Percentiles rank a stretch among this genome's conserved stretches.
phyloP scores from a whole-genome alignment of 345 rosid species.

The Erucastrum elatum region DNA sequence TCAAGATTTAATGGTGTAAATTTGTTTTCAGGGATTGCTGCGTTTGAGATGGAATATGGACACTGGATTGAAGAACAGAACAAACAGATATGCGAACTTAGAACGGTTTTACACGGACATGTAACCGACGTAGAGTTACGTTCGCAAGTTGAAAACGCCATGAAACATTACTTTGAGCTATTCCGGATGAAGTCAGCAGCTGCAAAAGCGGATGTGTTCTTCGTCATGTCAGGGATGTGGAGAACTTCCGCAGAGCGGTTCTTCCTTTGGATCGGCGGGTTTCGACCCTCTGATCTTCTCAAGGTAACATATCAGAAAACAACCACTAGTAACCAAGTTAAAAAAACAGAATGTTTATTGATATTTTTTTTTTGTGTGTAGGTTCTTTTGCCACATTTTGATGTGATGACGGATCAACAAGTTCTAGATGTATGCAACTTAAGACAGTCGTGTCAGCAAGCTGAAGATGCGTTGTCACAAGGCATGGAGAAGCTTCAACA shows the following conservation, averaged over 20 bases:
- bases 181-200: conserved; percentile 76
- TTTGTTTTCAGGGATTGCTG: conserved; percentile 53
- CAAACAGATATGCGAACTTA: conserved; percentile 60
- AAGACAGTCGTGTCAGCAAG: conserved; percentile 83
- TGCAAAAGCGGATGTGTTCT: conserved; percentile 83
- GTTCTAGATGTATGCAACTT: conserved; percentile 53
- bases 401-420: conserved; percentile 72
- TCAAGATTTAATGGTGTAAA: neutral
- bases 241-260: conserved; percentile 80
- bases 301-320: conserved; percentile 49
- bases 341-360: too few species aligned
- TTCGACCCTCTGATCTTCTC: conserved; percentile 94
- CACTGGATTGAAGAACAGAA: conserved; percentile 86
- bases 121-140: conserved; percentile 59
- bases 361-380: conserved; percentile 24
- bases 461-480: conserved; percentile 90
- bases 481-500: conserved; percentile 93
- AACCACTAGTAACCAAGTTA: neutral
- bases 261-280: conserved; percentile 95
- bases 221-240: conserved; percentile 89
- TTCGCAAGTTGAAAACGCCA: conserved; percentile 59
- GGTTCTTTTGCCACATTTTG: conserved; percentile 82
- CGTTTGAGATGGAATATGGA: conserved; percentile 87
- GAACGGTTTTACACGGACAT: conserved; percentile 61
- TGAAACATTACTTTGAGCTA: conserved; percentile 78